phyloP scores from a whole-genome alignment of 352 stramenopile species.

The Lagenidium giganteum region DNA sequence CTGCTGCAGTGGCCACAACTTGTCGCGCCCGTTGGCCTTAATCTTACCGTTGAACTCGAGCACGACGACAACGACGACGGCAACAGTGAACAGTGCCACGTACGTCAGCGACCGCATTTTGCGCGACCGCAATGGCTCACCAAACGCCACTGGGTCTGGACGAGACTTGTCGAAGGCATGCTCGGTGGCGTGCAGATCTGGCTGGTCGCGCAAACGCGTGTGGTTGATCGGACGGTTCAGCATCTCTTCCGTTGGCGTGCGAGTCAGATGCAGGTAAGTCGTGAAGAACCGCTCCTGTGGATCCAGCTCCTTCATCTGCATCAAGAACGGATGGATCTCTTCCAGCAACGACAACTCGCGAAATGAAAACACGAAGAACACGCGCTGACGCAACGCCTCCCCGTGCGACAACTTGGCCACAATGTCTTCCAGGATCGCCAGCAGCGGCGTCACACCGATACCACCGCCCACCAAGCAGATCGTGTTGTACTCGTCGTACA shows the following conservation, averaged over 20 bases:
- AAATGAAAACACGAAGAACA: slow-evolving; percentile 37
- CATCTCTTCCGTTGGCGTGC: slow-evolving; percentile 2
- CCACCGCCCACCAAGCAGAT: slow-evolving; percentile 26
- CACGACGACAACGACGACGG: background rate
- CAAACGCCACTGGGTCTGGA: background rate
- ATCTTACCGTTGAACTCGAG: slow-evolving; percentile 2
- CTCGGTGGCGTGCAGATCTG: too few species aligned
- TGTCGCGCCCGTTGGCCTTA: background rate
- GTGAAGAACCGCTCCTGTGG: slow-evolving; percentile 17
- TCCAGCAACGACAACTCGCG: slow-evolving; percentile 29
- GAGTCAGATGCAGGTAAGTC: slow-evolving; percentile 21
- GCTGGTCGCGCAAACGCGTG: slow-evolving; percentile 7
- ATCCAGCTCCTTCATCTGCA: slow-evolving; percentile 20
- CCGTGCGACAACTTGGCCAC: slow-evolving; percentile 13
- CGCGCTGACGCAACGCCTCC: slow-evolving; percentile 9
- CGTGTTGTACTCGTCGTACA: slow-evolving; percentile 29
- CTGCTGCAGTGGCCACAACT: slow-evolving; percentile 12
- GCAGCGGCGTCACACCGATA: slow-evolving; percentile 34
- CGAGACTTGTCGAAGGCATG: slow-evolving; percentile 5
- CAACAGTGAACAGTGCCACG: background rate
- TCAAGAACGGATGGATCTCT: slow-evolving; percentile 25
- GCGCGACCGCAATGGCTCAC: background rate
- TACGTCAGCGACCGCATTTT: background rate
- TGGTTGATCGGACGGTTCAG: slow-evolving; percentile 15
- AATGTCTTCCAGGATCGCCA: slow-evolving; percentile 35